Base-by-base conservation (phyloP, 2,329 filamentous ascomycete genomes). In the Stachybotrys chartarum region DNA sequence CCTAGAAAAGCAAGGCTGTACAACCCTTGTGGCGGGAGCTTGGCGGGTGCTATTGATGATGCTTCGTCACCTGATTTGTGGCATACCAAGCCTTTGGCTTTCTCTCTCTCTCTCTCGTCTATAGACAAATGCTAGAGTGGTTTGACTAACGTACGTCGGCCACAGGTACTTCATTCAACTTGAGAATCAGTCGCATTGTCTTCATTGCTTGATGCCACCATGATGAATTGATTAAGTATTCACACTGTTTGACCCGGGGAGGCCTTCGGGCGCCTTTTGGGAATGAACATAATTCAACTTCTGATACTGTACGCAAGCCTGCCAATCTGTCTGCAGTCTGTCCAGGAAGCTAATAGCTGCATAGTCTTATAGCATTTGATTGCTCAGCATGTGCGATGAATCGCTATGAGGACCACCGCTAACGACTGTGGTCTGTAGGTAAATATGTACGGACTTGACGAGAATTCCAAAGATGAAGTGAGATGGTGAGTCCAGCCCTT, bases 61-160 rank as follows among this genome's bases (percentile, higher is more conserved):
- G 83, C 68, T 74, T 84, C 82, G 82, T 85, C 82, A 84, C 71
- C 82, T 84, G 82, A 85, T n/a, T 72, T 68, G 69, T 75, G 74
- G 67, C 60, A 51, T 66, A n/a, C 24, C 30, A 24, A 24, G 24
- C 24, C 24, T 24, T 24, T 24, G 24, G 24, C 4, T 24, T 30
- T 32, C 6, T 31, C 30, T 14, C 5, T 32, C 6, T 31, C 30
- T 14, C 5, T 5, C 35, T 42, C 14, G 35, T 42, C 35, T 10
- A 42, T 42, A 14, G 35, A 42, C 35, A 42, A 42, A 10, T 5
- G 8, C 35, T 10, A 14, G 14, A 42, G 8, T 10, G 35, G 8
- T 14, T 47, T 24, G 45, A 47, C 45, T 47, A 47, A 47, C 45
- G 7, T 3, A 8, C 52, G 57, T 54, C 52, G 58, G 58, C 60